phyloP scores from a whole-genome alignment of 345 rosid species.

The Mallotus nudiflorus region DNA sequence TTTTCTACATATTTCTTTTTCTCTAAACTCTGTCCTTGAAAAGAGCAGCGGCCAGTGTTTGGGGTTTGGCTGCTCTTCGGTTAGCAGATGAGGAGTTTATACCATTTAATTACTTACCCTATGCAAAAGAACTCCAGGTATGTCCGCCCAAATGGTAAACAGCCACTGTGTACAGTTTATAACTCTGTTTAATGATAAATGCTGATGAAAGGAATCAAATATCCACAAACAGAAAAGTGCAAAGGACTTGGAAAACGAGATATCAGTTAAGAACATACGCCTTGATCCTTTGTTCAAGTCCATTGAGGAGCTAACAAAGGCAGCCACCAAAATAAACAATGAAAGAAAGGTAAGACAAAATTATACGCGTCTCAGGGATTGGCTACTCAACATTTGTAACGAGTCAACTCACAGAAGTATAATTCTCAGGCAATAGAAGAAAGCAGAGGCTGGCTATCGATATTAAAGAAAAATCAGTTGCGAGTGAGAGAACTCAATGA shows the following conservation, averaged over 20 bases:
- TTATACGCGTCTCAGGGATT: constrained; percentile 14
- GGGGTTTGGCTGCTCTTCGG: constrained; percentile 74
- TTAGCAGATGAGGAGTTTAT: constrained; percentile 76
- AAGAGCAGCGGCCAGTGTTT: constrained; percentile 56
- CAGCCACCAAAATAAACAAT: constrained; percentile 47
- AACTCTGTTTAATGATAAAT: background rate
- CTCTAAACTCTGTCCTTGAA: background rate
- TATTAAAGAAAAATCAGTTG: constrained; percentile 31
- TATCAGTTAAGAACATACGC: constrained; percentile 39
- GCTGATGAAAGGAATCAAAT: constrained; percentile 13
- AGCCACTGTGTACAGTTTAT: constrained; percentile 1
- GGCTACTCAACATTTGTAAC: background rate
- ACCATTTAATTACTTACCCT: constrained; percentile 66
- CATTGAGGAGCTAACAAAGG: constrained; percentile 47
- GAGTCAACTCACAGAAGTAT: constrained; percentile 11
- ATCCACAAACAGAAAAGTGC: constrained; percentile 43
- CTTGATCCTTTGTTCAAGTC: constrained; percentile 57
- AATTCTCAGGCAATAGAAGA: constrained; percentile 39
- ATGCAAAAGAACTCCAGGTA: constrained; percentile 74
- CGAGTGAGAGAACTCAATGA: constrained; percentile 68
- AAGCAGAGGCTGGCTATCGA: constrained; percentile 37
- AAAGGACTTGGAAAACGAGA: constrained; percentile 50
- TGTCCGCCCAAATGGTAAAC: constrained; percentile 7
- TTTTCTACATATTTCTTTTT: background rate
- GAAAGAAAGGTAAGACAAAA: constrained; percentile 50